Percentiles rank a stretch among this genome's conserved stretches.
Evolutionary conservation across 2,329 filamentous ascomycete species (phyloP).

Genomic region (Penicillium sp.): DNA sequence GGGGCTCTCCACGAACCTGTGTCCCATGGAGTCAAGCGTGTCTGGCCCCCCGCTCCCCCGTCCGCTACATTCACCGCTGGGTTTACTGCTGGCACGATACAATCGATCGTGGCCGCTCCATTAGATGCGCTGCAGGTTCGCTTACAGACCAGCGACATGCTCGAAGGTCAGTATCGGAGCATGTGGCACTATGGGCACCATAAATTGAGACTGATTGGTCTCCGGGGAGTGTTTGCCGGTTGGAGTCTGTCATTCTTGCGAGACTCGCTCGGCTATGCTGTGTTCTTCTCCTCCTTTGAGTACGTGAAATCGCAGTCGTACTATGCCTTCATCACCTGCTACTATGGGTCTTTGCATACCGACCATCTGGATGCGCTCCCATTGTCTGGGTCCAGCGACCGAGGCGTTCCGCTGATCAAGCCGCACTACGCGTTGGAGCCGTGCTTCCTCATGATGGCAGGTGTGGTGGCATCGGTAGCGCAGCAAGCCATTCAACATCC

Average conservation of each 20-base stretch:
- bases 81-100: slow-evolving; percentile 57
- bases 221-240: slow-evolving; percentile 62
- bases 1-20: slow-evolving; percentile 58
- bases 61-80: slow-evolving; percentile 58
- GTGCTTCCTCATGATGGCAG: slow-evolving; percentile 59
- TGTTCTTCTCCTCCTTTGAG: slow-evolving; percentile 64
- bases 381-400: slow-evolving; percentile 26
- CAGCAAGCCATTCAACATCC: slow-evolving; percentile 61
- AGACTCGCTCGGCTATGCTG: slow-evolving; percentile 59
- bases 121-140: slow-evolving; percentile 63
- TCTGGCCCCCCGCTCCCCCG: slow-evolving; percentile 58
- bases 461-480: slow-evolving; percentile 56
- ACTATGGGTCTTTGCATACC: slow-evolving; percentile 49
- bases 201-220: slow-evolving; percentile 59
- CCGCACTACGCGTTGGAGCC: slow-evolving; percentile 64
- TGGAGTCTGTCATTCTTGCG: slow-evolving; percentile 59
- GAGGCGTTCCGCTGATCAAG: slow-evolving; percentile 49
- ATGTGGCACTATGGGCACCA: slow-evolving; percentile 62
- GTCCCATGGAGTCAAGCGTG: slow-evolving; percentile 54
- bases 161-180: slow-evolving; percentile 58
- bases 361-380: slow-evolving; percentile 30
- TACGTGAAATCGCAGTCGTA: slow-evolving; percentile 62
- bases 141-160: slow-evolving; percentile 58
- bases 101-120: slow-evolving; percentile 61
- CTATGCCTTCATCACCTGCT: slow-evolving; percentile 59